Percentiles rank a stretch among this genome's conserved stretches.
Evolutionary conservation across 1,139 yeast genomes (phyloP).

Genomic region (Chernovozyma sophiae-reginae): DNA sequence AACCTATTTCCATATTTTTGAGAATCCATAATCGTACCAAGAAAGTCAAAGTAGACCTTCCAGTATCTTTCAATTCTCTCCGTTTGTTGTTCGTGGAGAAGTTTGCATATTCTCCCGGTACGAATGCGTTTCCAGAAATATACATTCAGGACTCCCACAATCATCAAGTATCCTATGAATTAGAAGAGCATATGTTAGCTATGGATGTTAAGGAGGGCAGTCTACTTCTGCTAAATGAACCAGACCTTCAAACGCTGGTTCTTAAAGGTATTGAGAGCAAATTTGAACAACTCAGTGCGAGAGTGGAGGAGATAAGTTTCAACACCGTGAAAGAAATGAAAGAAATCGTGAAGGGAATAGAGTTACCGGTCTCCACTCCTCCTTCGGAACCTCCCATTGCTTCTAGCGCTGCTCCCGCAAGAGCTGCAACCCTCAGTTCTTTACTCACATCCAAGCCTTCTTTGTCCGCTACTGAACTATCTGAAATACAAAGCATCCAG

Average conservation of each 20-base stretch:
- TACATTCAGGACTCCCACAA: conserved; percentile 62
- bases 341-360: conserved; percentile 20
- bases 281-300: conserved; percentile 26
- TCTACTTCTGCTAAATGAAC: conserved; percentile 52
- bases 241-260: conserved; percentile 17
- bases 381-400: neutral
- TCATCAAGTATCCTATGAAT: conserved; percentile 61
- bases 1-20: conserved; percentile 37
- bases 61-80: conserved; percentile 59
- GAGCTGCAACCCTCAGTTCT: neutral
- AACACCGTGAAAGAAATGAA: conserved; percentile 20
- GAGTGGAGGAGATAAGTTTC: conserved; percentile 25
- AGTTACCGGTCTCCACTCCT: conserved; percentile 7
- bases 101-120: conserved; percentile 78
- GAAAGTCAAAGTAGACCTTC: conserved; percentile 49
- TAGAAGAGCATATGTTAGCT: conserved; percentile 62
- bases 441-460: neutral
- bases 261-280: conserved; percentile 22
- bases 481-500: conserved; percentile 3
- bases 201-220: conserved; percentile 58
- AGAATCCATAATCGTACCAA: conserved; percentile 59
- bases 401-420: neutral
- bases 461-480: neutral
- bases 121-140: conserved; percentile 72
- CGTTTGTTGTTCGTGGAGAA: conserved; percentile 79